Evolutionary conservation across 1,139 yeast genomes (phyloP).

Genomic region (Taphrina pruni): DNA sequence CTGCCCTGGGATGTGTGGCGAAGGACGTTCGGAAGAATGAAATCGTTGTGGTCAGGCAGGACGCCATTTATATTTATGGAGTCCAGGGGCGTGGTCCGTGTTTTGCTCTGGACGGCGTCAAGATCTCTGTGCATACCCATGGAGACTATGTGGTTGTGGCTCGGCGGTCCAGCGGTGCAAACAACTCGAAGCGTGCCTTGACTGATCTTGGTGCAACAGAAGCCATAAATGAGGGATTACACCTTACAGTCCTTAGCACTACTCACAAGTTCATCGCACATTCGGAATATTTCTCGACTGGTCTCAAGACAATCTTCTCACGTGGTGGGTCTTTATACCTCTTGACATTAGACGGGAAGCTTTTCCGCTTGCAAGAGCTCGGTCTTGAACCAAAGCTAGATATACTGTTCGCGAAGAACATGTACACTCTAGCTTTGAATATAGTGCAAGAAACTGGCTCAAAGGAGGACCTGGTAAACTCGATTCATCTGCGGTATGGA

Average conservation of each 20-base stretch:
- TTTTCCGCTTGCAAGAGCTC: constrained; percentile 73
- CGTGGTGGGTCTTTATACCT: constrained; percentile 65
- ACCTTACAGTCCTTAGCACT: constrained; percentile 70
- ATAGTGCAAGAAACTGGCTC: constrained; percentile 62
- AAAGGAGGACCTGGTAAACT: constrained; percentile 55
- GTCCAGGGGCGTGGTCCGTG: constrained; percentile 63
- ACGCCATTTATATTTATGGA: constrained; percentile 62
- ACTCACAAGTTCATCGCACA: constrained; percentile 73
- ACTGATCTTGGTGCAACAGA: constrained; percentile 38
- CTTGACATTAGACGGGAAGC: constrained; percentile 74
- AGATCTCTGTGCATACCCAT: constrained; percentile 60
- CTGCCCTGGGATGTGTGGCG: constrained; percentile 70
- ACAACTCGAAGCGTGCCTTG: constrained; percentile 2
- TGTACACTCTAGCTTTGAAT: constrained; percentile 74
- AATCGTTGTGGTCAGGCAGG: constrained; percentile 63
- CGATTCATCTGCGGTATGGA: constrained; percentile 71
- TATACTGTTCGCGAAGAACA: constrained; percentile 69
- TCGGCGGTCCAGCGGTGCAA: constrained; percentile 52
- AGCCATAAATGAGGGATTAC: constrained; percentile 52
- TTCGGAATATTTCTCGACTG: constrained; percentile 68
- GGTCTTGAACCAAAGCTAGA: constrained; percentile 71
- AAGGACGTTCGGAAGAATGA: constrained; percentile 54
- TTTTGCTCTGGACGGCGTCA: constrained; percentile 65
- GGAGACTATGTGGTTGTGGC: constrained; percentile 64
- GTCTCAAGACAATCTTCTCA: constrained; percentile 62